Evolutionary conservation across 371 early-diverging fungal species (phyloP).

Genomic region (Syncephalastrum monosporum): DNA sequence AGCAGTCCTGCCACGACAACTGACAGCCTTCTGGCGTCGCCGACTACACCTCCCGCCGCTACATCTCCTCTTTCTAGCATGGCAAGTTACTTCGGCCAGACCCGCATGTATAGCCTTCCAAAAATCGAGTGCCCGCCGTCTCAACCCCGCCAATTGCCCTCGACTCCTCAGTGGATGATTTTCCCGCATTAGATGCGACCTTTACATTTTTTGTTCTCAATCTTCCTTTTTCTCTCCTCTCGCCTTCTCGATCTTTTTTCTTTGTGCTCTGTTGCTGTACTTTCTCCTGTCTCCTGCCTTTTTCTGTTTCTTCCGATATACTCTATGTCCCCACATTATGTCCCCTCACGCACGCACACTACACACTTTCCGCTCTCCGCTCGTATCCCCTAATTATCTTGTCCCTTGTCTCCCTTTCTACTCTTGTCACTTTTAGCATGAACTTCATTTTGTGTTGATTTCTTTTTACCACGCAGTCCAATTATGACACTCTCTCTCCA

Average conservation of each 20-base stretch:
- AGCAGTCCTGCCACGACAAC: conserved; percentile 7
- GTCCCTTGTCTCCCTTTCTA: too few species aligned
- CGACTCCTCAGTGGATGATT: not conserved
- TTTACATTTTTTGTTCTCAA: conserved; percentile 1
- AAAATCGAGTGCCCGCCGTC: not conserved
- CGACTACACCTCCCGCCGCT: conserved; percentile 9
- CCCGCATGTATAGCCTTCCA: conserved; percentile 3
- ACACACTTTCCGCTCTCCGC: too few species aligned
- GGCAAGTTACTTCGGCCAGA: not conserved
- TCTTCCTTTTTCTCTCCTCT: not conserved
- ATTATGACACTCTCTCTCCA: not conserved
- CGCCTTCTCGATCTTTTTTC: not conserved
- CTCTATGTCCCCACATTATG: too few species aligned
- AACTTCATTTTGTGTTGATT: too few species aligned
- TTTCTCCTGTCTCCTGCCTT: too few species aligned
- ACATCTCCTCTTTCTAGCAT: conserved; percentile 2
- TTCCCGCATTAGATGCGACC: not conserved
- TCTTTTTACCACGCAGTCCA: too few species aligned
- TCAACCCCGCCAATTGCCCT: not conserved
- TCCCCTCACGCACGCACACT: too few species aligned
- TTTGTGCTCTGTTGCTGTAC: not conserved
- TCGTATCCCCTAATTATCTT: too few species aligned
- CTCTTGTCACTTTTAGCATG: too few species aligned
- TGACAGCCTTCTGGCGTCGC: conserved; percentile 4
- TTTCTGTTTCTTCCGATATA: too few species aligned